These are phyloP conservation scores for Apiotrichum sp. DNA, from an alignment of 1,284 basidiomycete species.

Conservation along the genomic window DNA sequence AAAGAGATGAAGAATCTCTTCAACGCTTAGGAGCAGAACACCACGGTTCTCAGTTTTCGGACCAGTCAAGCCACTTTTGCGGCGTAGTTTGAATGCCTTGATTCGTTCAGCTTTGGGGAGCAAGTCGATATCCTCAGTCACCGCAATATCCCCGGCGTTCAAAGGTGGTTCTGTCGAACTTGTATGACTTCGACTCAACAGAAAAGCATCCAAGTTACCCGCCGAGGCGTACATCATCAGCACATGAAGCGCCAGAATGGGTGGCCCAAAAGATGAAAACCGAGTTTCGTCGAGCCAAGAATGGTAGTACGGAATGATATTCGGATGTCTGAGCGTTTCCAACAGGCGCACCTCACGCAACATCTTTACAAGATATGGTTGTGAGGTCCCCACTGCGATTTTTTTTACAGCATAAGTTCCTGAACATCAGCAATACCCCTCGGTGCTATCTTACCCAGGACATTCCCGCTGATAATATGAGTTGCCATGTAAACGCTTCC, in stretches of 20 bases:
- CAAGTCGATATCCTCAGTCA: slow-evolving; percentile 52
- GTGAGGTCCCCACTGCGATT: slow-evolving; percentile 83
- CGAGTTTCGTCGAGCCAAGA: slow-evolving; percentile 82
- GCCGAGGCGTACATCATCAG: slow-evolving; percentile 92
- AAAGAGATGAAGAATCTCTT: slow-evolving; percentile 71
- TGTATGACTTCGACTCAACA: slow-evolving; percentile 56
- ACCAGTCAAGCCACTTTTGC: slow-evolving; percentile 36
- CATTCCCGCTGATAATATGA: slow-evolving; percentile 36
- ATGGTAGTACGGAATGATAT: slow-evolving; percentile 91
- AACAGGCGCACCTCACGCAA: slow-evolving; percentile 76
- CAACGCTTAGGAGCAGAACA: slow-evolving; percentile 70
- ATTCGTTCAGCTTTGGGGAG: slow-evolving; percentile 54
- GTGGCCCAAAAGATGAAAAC: slow-evolving; percentile 75
- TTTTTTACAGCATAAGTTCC: slow-evolving; percentile 81
- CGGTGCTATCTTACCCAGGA: slow-evolving; percentile 18
- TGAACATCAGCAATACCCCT: slow-evolving; percentile 7
- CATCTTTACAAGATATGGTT: slow-evolving; percentile 72
- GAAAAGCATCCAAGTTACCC: slow-evolving; percentile 74
- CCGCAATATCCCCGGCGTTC: slow-evolving; percentile 23
- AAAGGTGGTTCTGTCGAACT: slow-evolving; percentile 14
- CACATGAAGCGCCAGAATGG: slow-evolving; percentile 73
- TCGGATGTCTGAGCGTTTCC: slow-evolving; percentile 79
- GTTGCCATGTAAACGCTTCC: slow-evolving; percentile 63
- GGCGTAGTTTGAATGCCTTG: slow-evolving; percentile 48
- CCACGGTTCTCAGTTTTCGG: slow-evolving; percentile 49